These are phyloP conservation scores for Podochytrium sp. DNA, from an alignment of 192 early-diverging fungal genomes.

Conservation along the genomic window DNA sequence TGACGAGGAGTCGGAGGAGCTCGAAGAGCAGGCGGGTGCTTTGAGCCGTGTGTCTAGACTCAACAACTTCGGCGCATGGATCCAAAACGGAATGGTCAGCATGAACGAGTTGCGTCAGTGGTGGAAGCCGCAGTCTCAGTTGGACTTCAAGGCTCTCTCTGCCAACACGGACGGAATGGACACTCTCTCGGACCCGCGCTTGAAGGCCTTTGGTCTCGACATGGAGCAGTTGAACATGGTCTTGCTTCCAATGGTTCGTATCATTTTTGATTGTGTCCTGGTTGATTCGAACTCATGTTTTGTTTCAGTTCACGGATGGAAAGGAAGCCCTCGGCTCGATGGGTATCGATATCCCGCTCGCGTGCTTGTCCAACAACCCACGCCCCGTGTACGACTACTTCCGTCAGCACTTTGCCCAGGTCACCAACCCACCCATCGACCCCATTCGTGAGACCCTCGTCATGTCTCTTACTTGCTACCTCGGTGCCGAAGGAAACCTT, in stretches of 20 bases:
- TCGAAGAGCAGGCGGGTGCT: conserved; percentile 10
- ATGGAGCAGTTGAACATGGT: conserved; percentile 91
- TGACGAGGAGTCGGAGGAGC: conserved; percentile 88
- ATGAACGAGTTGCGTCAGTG: conserved; percentile 63
- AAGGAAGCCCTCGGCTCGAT: conserved; percentile 98
- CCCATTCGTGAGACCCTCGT: conserved; percentile 98
- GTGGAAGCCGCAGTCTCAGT: conserved; percentile 51
- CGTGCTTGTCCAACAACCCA: conserved; percentile 86
- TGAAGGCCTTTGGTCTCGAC: conserved; percentile 88
- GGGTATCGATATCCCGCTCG: conserved; percentile 96
- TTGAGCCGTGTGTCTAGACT: conserved; percentile 58
- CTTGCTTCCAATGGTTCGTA: conserved; percentile 86
- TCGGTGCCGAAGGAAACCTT: conserved; percentile 94
- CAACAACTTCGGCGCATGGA: conserved; percentile 83
- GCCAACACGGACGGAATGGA: conserved; percentile 47
- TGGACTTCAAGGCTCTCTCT: conserved; percentile 46
- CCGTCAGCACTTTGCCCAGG: conserved; percentile 96
- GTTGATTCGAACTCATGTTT: background rate
- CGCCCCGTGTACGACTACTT: conserved; percentile 97
- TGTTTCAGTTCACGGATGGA: conserved; percentile 60
- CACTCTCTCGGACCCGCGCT: conserved; percentile 60
- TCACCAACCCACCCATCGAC: conserved; percentile 98
- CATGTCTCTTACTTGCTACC: conserved; percentile 94
- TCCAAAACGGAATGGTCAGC: conserved; percentile 79
- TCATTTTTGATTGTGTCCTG: too few relatives aligned